Evolutionary conservation across 148 eudicot genomes (phyloP).

Genomic region (Persicaria maculosa): DNA sequence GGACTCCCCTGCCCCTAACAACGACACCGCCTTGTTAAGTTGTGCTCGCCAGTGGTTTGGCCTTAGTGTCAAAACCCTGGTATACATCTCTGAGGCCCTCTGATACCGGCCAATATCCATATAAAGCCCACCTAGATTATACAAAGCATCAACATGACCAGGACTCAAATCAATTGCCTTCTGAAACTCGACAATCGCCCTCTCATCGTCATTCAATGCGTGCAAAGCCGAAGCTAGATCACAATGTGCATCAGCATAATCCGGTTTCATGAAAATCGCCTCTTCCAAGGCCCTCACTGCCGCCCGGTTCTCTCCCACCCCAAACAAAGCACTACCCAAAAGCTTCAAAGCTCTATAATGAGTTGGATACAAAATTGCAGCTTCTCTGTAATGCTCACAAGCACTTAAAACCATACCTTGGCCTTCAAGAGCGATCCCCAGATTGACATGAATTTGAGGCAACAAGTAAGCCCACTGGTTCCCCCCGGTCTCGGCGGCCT

Average conservation of each 20-base stretch:
- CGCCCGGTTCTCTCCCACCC: constrained; percentile 76
- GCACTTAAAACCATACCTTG: constrained; percentile 96
- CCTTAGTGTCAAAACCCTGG: constrained; percentile 85
- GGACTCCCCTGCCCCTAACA: constrained; percentile 90
- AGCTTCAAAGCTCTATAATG: constrained; percentile 95
- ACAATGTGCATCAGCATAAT: constrained; percentile 86
- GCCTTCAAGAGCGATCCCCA: constrained; percentile 85
- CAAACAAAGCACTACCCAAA: constrained; percentile 92
- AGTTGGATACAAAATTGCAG: constrained; percentile 90
- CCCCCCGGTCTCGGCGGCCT: constrained; percentile 90
- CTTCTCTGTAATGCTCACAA: constrained; percentile 98
- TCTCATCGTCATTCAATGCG: constrained; percentile 61
- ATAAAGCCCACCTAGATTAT: constrained; percentile 91
- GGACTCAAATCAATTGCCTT: constrained; percentile 95
- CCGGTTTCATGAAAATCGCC: constrained; percentile 82
- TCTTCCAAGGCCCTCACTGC: constrained; percentile 70
- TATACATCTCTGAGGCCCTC: constrained; percentile 96
- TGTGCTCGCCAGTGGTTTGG: constrained; percentile 97
- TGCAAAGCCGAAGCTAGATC: constrained; percentile 19
- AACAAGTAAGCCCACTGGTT: constrained; percentile 84
- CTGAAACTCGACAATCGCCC: constrained; percentile 91
- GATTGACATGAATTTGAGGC: constrained; percentile 95
- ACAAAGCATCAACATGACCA: constrained; percentile 92
- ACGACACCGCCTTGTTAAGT: constrained; percentile 84
- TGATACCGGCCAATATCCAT: constrained; percentile 99